Conservation (phyloP, 192 early-diverging fungal genomes). For the Anaeromyces robustus region DNA sequence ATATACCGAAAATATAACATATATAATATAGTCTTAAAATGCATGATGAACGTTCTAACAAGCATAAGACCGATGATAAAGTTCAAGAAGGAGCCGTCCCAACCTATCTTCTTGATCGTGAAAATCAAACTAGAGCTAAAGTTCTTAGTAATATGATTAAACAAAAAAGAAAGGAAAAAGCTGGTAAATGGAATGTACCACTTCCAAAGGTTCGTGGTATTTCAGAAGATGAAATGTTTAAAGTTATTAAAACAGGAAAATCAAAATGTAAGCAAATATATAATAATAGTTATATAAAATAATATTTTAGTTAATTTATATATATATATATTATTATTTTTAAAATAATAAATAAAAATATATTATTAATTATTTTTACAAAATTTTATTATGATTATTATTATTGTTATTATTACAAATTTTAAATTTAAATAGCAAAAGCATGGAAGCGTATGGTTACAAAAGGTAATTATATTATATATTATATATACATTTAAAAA, state of each 20-base stretch:
- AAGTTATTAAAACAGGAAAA: constrained; percentile 91
- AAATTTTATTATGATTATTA: too few species aligned
- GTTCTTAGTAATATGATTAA: constrained; percentile 98
- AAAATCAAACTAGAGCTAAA: constrained; percentile 92
- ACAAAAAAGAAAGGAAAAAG: constrained; percentile 99
- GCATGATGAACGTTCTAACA: constrained; percentile 92
- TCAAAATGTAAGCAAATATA: constrained; percentile 50
- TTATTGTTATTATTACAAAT: too few species aligned
- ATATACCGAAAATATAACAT: too few species aligned
- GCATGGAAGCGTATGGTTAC: constrained; percentile 98
- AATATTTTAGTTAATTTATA: too few species aligned
- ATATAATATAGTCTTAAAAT: constrained; percentile 69
- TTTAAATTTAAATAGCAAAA: constrained; percentile 45
- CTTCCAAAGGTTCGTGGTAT: constrained; percentile 96
- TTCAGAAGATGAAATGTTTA: constrained; percentile 98
- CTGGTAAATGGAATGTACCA: constrained; percentile 93
- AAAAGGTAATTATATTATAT: too few species aligned
- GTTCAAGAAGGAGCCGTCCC: constrained; percentile 93
- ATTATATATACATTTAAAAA: too few species aligned
- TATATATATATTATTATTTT: too few species aligned
- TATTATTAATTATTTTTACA: too few species aligned
- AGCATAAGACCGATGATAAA: constrained; percentile 65
- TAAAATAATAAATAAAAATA: too few species aligned
- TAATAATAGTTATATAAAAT: too few species aligned
- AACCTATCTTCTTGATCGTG: constrained; percentile 93